Evolutionary conservation across 805 yeast genomes (phyloP).

Genomic region (Tetrapisispora taiwanensis): DNA sequence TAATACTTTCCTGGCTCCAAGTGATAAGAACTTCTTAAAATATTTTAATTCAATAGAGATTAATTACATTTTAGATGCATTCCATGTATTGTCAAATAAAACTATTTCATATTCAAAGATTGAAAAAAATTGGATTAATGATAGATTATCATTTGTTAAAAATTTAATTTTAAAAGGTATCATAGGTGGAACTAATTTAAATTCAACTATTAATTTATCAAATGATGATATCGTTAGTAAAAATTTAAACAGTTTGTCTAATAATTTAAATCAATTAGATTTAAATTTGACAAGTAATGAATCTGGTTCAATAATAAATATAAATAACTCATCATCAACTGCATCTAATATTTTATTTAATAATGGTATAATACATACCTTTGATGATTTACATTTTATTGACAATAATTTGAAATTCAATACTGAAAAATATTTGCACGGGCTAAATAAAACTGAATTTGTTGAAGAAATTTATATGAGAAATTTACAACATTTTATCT

Average conservation of each 20-base stretch:
- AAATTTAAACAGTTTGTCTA: neutral
- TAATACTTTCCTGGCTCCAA: constrained; percentile 39
- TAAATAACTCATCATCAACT: constrained; percentile 31
- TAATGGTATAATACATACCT: constrained; percentile 43
- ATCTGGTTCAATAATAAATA: constrained; percentile 28
- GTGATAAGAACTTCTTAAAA: constrained; percentile 30
- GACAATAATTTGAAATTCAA: constrained; percentile 32
- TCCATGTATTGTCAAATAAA: constrained; percentile 2
- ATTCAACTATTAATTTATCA: neutral
- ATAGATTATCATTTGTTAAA: constrained; percentile 12
- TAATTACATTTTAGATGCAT: constrained; percentile 31
- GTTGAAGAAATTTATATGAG: constrained; percentile 64
- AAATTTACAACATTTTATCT: constrained; percentile 45
- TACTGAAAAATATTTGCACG: constrained; percentile 48
- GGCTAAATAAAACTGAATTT: constrained; percentile 48
- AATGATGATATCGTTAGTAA: neutral
- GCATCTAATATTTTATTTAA: constrained; percentile 35
- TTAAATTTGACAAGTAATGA: constrained; percentile 16
- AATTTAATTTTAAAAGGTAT: constrained; percentile 34
- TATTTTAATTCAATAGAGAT: constrained; percentile 35
- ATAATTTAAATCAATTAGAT: constrained; percentile 23
- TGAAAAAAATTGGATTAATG: constrained; percentile 14
- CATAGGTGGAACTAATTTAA: constrained; percentile 32
- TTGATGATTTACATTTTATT: constrained; percentile 27
- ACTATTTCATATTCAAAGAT: constrained; percentile 4